These are phyloP conservation scores for Helicocarpus griseus DNA, from an alignment of 2,329 filamentous ascomycete genomes.

Conservation along the genomic window DNA sequence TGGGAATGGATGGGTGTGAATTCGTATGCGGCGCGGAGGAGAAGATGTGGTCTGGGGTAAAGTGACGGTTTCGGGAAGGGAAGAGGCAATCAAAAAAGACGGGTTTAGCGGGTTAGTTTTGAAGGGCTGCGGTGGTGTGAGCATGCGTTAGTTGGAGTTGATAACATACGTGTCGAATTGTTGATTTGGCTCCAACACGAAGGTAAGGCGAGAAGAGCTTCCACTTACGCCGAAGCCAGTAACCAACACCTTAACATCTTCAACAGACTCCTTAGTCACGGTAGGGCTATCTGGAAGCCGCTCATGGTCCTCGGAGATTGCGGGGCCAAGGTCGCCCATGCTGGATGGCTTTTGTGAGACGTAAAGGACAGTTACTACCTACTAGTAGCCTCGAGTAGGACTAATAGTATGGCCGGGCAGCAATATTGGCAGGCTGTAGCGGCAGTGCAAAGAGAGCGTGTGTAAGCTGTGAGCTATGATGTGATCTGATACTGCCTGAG, in stretches of 20 bases:
- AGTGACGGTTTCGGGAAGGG: slow-evolving; percentile 57
- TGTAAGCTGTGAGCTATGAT: too few species aligned
- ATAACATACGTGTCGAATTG: too few species aligned
- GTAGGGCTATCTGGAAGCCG: neutral
- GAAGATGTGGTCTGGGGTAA: slow-evolving; percentile 17
- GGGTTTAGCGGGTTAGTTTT: slow-evolving; percentile 65
- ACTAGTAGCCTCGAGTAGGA: too few species aligned
- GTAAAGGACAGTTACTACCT: neutral
- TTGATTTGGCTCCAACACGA: too few species aligned
- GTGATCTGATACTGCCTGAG: too few species aligned
- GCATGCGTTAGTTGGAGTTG: neutral
- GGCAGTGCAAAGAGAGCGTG: too few species aligned
- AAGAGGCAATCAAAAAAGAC: slow-evolving; percentile 65
- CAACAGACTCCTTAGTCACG: slow-evolving; percentile 17
- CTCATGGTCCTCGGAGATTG: neutral
- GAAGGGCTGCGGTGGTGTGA: slow-evolving; percentile 52
- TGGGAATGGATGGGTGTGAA: slow-evolving; percentile 50
- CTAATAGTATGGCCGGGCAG: too few species aligned
- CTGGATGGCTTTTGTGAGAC: neutral
- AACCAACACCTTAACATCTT: slow-evolving; percentile 42
- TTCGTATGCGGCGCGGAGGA: slow-evolving; percentile 22
- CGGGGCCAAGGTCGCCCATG: slow-evolving; percentile 9
- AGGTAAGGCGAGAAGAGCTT: neutral
- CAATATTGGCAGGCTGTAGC: too few species aligned
- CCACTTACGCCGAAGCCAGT: slow-evolving; percentile 36